Percentiles rank a stretch among this genome's conserved stretches.
phyloP scores from a whole-genome alignment of 75 land plant genomes.

The Selaginella tamariscina region DNA sequence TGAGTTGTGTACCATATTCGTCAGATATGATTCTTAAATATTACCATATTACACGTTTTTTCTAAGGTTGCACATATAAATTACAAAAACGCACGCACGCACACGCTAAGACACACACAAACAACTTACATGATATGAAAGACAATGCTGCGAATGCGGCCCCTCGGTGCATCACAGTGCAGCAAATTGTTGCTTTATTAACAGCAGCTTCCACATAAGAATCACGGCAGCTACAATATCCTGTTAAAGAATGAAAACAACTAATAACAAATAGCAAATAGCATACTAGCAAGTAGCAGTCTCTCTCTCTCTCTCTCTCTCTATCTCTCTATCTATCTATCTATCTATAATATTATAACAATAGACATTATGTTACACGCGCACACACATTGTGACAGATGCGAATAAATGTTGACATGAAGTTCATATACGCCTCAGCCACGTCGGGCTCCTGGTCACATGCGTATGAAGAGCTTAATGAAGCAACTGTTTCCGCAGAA shows the following conservation, averaged over 20 bases:
- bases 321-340: too few species aligned
- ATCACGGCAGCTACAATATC: constrained; percentile 69
- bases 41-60: too few species aligned
- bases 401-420: constrained; percentile 64
- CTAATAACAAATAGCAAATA: background rate
- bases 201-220: constrained; percentile 65
- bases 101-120: too few species aligned
- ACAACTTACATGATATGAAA: constrained; percentile 82
- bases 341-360: too few species aligned
- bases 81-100: background rate
- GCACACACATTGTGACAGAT: constrained; percentile 59
- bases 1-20: too few species aligned
- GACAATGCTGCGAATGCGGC: constrained; percentile 96
- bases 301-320: too few species aligned
- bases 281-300: background rate
- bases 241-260: constrained; percentile 25
- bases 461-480: constrained; percentile 86
- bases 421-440: constrained; percentile 83
- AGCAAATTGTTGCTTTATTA: constrained; percentile 89
- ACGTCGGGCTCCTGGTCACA: constrained; percentile 99
- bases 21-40: too few species aligned
- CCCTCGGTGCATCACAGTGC: constrained; percentile 96
- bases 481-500: constrained; percentile 46
- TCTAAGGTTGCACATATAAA: too few species aligned
- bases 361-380: background rate